Evolutionary conservation across 768 basidiomycete genomes (phyloP), one percentile per base, ranked within the genome.

Genomic region (Sarcodon sp.): DNA sequence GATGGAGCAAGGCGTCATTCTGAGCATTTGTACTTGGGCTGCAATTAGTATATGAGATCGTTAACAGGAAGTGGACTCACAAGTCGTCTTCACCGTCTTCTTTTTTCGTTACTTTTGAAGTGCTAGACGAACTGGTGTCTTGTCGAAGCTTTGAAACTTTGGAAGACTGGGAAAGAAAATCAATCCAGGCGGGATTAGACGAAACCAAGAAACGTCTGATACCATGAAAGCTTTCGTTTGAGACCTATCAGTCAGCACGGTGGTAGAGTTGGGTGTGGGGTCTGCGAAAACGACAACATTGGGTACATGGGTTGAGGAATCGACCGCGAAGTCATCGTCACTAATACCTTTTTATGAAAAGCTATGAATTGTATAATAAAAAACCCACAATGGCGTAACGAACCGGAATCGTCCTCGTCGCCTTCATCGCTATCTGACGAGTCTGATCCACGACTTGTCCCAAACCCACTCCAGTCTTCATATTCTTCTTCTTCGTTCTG

Each of bases 171-270:
- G 35, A n/a, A 33, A 5, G 7, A 18, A n/a, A 33, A 39, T 43
- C 44, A 38, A 47, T 44, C 43, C 37, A 46, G 53, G 36, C 16
- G 6, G n/a, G 46, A 33, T 18, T 21, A 15, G 13, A 12, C 32
- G 6, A 33, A 31, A 27, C 35, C 31, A 11, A 27, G 41, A 18
- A 10, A 33, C 18, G 31, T 33, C 15, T 12, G 7, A 49, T 57
- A 87, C 87, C 87, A 90, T 88, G 59, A 90, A 89, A 0, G 80
- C 70, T 57, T 75, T 86, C 61, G 66, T 73, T 43, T 74, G 71
- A 3, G 67, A 63, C 60, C 69, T 77, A 15, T 47, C 47, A 11
- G 44, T 33, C 1, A 48, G 27, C n/a, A 62, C 56, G 31, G 54
- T 47, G 52, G 61, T 52, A 18, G 59, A 47, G 51, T 55, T 34